A percentile compares a stretch with the other conserved stretches of the same genome.
Conservation (phyloP, 805 yeast genomes). For the Ogataea methylovora region DNA sequence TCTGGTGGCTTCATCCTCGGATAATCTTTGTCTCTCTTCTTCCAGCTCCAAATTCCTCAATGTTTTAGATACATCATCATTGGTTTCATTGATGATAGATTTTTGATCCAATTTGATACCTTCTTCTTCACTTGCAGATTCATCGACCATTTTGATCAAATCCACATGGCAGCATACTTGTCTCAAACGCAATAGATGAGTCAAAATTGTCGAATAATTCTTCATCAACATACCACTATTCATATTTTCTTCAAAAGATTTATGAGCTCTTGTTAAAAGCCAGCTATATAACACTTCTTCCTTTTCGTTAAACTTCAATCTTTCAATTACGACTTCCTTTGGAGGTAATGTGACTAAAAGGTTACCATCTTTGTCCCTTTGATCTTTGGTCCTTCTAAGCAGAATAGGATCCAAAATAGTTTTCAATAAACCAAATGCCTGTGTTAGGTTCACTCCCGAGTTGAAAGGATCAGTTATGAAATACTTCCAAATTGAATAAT, state of each 20-base stretch:
- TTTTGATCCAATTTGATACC: constrained; percentile 19
- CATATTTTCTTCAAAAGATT: constrained; percentile 51
- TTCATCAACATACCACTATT: constrained; percentile 61
- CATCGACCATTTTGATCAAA: constrained; percentile 43
- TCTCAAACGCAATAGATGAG: constrained; percentile 75
- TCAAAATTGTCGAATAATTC: constrained; percentile 70
- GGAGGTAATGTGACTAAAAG: constrained; percentile 71
- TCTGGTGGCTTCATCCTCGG: constrained; percentile 15
- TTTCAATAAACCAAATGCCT: constrained; percentile 79
- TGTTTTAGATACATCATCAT: constrained; percentile 14
- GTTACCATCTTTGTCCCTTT: constrained; percentile 67
- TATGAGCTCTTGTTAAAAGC: constrained; percentile 60
- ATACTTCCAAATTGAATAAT: constrained; percentile 78
- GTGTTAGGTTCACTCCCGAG: constrained; percentile 49
- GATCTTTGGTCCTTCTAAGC: constrained; percentile 77
- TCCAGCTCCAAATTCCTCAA: constrained; percentile 17
- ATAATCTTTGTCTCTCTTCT: constrained; percentile 15
- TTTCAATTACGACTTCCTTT: constrained; percentile 65
- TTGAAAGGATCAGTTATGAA: constrained; percentile 82
- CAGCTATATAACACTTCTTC: constrained; percentile 64
- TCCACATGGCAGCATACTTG: constrained; percentile 85
- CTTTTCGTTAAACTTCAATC: constrained; percentile 53
- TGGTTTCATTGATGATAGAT: constrained; percentile 6
- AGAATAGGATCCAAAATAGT: constrained; percentile 78
- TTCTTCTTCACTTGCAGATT: constrained; percentile 30